Evolutionary conservation across 352 stramenopile genomes (phyloP).

Genomic region (Phytophthora vignae): DNA sequence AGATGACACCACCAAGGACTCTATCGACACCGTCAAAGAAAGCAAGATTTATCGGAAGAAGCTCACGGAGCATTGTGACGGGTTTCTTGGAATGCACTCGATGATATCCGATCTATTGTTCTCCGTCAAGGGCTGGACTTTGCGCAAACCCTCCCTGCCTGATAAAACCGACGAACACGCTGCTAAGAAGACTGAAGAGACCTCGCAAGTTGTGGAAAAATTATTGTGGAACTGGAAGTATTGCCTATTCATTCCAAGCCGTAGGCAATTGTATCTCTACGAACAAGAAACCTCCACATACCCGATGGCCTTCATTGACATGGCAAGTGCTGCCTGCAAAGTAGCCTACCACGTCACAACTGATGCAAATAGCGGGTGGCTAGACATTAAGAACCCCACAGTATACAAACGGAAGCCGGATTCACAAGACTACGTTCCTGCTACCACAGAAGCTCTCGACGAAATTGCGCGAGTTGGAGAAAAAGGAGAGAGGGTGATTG

Average conservation of each 20-base stretch:
- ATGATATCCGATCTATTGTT: constrained; percentile 58
- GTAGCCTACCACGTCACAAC: constrained; percentile 55
- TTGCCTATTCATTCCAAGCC: constrained; percentile 59
- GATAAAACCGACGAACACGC: constrained; percentile 50
- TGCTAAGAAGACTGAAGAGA: not conserved
- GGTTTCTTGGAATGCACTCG: constrained; percentile 61
- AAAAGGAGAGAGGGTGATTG: constrained; percentile 49
- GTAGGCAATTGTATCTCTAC: constrained; percentile 73
- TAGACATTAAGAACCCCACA: constrained; percentile 62
- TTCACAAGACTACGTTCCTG: constrained; percentile 41
- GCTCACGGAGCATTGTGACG: constrained; percentile 61
- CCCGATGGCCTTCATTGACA: constrained; percentile 62
- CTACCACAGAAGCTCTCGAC: constrained; percentile 38
- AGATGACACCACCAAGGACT: not conserved
- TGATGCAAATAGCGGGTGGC: constrained; percentile 55
- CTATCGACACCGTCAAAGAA: not conserved
- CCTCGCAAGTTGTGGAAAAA: constrained; percentile 30
- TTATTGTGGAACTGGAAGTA: constrained; percentile 81
- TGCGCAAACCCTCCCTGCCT: constrained; percentile 47
- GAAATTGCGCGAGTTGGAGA: constrained; percentile 48
- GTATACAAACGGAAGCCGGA: constrained; percentile 44
- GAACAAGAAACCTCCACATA: constrained; percentile 46
- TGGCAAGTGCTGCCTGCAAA: constrained; percentile 54
- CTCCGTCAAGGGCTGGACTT: constrained; percentile 38
- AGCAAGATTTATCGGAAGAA: constrained; percentile 60